Evolutionary conservation across 2,329 filamentous ascomycete species (phyloP), one percentile per base, ranked within the genome.

Genomic region (Fusarium sterilihyphosum): DNA sequence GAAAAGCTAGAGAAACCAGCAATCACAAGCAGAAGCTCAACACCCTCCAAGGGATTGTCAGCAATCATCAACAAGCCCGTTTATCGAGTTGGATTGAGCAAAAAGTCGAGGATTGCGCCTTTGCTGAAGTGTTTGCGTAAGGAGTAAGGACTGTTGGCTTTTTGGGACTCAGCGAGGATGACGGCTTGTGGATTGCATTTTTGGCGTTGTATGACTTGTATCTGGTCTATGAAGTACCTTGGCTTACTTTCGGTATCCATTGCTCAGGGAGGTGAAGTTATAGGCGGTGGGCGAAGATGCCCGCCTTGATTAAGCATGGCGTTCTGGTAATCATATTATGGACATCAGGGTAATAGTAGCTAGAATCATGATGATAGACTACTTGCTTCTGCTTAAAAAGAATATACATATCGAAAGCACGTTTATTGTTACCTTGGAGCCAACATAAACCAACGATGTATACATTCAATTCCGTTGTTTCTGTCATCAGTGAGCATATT

Each of bases 21-120:
- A 47, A 47, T 60, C 17, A 22, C 24, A 26, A 50, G 49, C 13
- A 77, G 60, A 60, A 40, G 65, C 26, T 50, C 72, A 24, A 71
- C 57, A 4, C 68, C 69, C 8, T 68, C 68, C n/a, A 67, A 71
- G 24, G 75, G 77, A 16, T 26, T 77, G 24, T 73, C 75, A 17
- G 61, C 71, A n/a, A 57, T 77, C 17, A 65, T 70, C 29, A 76
- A 76, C 20, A 87, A 85, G 69, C 85, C 86, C 22, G 71, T 84
- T 22, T 87, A 86, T 70, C 83, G 87, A 22, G 86, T 89, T 61
- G 87, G 87, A 7, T 78, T 89, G 73, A 89, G 87, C 80, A 88
- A 84, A 78, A 83, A 79, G 75, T 84, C 84, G 24, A 82, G 85
- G 65, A 88, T 89, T 68, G 86, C 87, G 41, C 86, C 87, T 35